A percentile compares a stretch with the other conserved stretches of the same genome.
Evolutionary conservation across 2,329 filamentous ascomycete species (phyloP).

Genomic region (Dothideomycetidae sp.): DNA sequence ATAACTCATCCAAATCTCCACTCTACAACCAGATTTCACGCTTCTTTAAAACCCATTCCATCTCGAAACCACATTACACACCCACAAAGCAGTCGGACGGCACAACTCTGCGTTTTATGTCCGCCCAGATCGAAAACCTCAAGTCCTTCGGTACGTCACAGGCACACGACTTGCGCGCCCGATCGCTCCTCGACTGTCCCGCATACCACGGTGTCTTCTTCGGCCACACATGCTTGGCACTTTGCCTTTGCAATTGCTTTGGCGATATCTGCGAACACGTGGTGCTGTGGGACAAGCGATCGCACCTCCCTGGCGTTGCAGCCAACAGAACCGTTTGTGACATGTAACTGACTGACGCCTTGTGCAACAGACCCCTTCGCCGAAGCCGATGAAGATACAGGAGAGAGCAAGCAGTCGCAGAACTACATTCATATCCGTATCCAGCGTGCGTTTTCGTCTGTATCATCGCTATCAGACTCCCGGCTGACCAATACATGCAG

Average conservation of each 20-base stretch:
- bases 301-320: too few relatives aligned
- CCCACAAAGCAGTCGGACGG: conserved; percentile 9
- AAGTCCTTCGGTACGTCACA: conserved; percentile 75
- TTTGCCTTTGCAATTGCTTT: background rate
- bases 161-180: conserved; percentile 11
- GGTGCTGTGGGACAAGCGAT: too few relatives aligned
- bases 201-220: background rate
- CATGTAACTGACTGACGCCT: conserved; percentile 7
- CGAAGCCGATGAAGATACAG: conserved; percentile 99
- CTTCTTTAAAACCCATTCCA: conserved; percentile 2
- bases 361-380: conserved; percentile 83
- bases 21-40: conserved; percentile 2
- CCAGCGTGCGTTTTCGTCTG: conserved; percentile 58
- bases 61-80: conserved; percentile 1
- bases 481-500: conserved; percentile 41
- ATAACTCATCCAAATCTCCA: conserved; percentile 9
- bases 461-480: background rate
- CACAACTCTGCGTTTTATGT: conserved; percentile 53
- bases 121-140: conserved; percentile 77
- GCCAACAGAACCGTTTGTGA: conserved; percentile 9
- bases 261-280: too few relatives aligned
- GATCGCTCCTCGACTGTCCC: conserved; percentile 14
- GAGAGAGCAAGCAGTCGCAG: conserved; percentile 86
- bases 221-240: background rate
- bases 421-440: conserved; percentile 99